Base-by-base conservation (phyloP, 306 rosid genomes). In the Rosa lucieae region DNA sequence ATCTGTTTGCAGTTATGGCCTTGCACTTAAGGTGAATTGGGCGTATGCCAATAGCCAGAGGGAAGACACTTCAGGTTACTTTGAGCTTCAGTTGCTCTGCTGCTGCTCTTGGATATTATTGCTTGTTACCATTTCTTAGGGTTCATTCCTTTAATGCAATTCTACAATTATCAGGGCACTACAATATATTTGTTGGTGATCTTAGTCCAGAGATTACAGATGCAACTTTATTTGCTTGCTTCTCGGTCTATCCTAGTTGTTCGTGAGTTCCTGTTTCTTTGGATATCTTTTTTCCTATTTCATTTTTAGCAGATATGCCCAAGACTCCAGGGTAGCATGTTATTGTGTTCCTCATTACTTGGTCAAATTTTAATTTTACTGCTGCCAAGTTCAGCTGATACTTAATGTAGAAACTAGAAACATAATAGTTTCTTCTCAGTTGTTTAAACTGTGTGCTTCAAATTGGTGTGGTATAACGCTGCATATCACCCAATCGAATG, bases 171-270 rank as follows among this genome's bases (percentile, higher is more conserved):
- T 81, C 90, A 93, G 97, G 94, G 43, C 97, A 93, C 82, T 88
- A 78, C 78, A 91, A 90, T 84, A 82, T 93, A 78, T 93, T 93
- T 81, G 97, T 93, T 59, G 97, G 97, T 73, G 97, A 93, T 86
- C 97, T 93, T 76, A 93, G 97, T 84, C 92, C 97, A 23, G 97
- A 93, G 87, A 92, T 93, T 81, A 90, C 97, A 71, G 97, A 93
- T 89, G 91, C 97, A 40, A 93, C 97, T 49, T 76, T 93, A 84
- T 88, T 79, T 81, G 92, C 93, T 42, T 90, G 92, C 86, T 91
- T 93, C 84, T 90, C 91, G 53, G 92, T 76, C 61, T 90, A 93
- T 81, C 84, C 92, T 78, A 90, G 88, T 80, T 90, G 94, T 70
- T 93, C 97, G 97, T 93, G 89, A 90, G 97, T 86, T 78, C 74